A percentile compares a stretch with the other conserved stretches of the same genome.
Conservation (phyloP, 176 grass and related monocot species). For the Paspalum notatum region DNA sequence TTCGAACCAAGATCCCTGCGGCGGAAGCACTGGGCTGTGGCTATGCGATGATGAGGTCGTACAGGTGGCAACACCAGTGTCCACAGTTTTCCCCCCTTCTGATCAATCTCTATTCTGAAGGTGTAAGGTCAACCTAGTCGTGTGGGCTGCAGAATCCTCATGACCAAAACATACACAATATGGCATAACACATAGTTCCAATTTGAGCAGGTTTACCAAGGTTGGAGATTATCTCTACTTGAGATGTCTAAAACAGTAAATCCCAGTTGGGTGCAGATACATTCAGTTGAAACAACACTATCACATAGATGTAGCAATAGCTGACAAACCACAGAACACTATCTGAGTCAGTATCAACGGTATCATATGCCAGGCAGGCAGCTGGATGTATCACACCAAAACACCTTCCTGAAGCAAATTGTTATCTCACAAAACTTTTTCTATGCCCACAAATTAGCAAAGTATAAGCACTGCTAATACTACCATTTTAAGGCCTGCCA, state of each 20-base stretch:
- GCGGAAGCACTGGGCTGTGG: no score
- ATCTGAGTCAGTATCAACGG: not conserved
- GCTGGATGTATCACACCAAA: not conserved
- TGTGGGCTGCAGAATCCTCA: no score
- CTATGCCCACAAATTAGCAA: not conserved
- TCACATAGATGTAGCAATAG: not conserved
- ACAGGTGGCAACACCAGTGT: no score
- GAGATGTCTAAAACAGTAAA: not conserved
- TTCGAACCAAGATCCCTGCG: no score
- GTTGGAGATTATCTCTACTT: not conserved
- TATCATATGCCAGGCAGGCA: not conserved
- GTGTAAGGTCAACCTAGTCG: no score
- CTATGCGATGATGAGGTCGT: no score
- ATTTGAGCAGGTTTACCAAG: not conserved
- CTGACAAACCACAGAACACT: constrained; percentile 13
- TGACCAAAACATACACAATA: constrained; percentile 7
- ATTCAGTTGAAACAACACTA: not conserved
- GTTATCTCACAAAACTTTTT: not conserved
- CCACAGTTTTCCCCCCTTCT: no score
- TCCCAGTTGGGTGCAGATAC: constrained; percentile 1
- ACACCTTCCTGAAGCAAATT: not conserved
- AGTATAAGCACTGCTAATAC: constrained; percentile 21
- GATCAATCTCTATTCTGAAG: no score
- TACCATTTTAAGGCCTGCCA: not conserved
- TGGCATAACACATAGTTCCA: not conserved